Evolutionary conservation across 495 filamentous ascomycete species (phyloP).

Genomic region (Penicillium argentinense): DNA sequence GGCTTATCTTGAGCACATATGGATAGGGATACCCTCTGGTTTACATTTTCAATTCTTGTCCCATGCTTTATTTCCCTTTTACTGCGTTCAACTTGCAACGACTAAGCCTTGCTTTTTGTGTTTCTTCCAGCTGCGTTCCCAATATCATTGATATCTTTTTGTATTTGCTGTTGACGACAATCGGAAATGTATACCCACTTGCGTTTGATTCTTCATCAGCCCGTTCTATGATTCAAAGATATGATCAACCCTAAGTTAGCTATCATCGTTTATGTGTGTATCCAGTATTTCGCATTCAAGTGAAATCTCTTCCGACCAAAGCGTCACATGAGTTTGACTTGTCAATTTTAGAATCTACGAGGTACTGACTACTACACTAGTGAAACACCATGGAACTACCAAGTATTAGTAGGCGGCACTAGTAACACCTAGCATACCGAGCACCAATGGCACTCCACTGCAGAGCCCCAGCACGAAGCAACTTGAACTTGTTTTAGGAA

Average conservation of each 20-base stretch:
- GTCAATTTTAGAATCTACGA: too few species aligned
- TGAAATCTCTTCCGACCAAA: too few species aligned
- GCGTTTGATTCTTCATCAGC: slow-evolving; percentile 19
- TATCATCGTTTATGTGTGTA: slow-evolving; percentile 3
- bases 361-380: too few species aligned
- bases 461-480: too few species aligned
- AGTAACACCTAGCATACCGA: too few species aligned
- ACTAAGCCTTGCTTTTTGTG: slow-evolving; percentile 6
- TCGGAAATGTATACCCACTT: slow-evolving; percentile 41
- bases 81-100: slow-evolving; percentile 5
- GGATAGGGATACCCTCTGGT: slow-evolving; percentile 1
- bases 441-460: too few species aligned
- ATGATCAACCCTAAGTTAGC: neutral
- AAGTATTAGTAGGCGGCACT: too few species aligned
- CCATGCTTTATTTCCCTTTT: slow-evolving; percentile 4
- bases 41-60: slow-evolving; percentile 5
- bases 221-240: neutral
- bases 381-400: too few species aligned
- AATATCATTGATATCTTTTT: slow-evolving; percentile 17
- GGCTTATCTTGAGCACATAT: neutral
- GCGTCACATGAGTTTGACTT: too few species aligned
- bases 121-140: too few species aligned
- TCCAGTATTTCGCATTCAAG: neutral
- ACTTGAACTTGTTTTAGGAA: too few species aligned
- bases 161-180: slow-evolving; percentile 19